Base-by-base conservation (phyloP, 2,329 filamentous ascomycete species). In the Endocalyx cinctus region DNA sequence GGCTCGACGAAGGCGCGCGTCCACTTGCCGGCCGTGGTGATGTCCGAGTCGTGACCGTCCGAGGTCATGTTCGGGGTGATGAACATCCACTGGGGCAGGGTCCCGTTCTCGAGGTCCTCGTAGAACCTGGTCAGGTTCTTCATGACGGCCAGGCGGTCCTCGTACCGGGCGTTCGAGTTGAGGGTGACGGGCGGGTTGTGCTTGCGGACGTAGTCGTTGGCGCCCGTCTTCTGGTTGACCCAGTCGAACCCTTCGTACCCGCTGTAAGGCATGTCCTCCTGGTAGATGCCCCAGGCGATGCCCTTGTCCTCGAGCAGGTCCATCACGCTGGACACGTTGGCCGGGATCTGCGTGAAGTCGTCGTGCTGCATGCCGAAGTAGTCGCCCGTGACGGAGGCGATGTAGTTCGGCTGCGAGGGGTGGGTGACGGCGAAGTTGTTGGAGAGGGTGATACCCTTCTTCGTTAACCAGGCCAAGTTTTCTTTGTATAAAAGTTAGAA, bases 191-290 rank as follows among this genome's bases (percentile, higher is more conserved):
- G 61, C 29, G 74, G 66, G 59, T 89, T 87, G 64, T 92, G 86
- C 64, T 92, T 90, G 52, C 87, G 79, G 6, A 90, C 84, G 54
- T 92, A 92, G 62, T 82, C 77, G 50, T 88, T 84, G 30, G 72
- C 70, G 18, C 74, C 72, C 3, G 72, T 84, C 46, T 75, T 41
- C 43, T 77, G 77, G 59, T 87, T 87, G 35, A 76, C 67, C 55
- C 67, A 86, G 1, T 62, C 64, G 22, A 59, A 57, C 16, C 84
- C 84, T 56, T 85, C 72, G 60, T 77, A 90, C 10, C 86, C 86
- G 3, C 76, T 69, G 59, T 79, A 87, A 3, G 86, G 86, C 69
- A 83, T 71, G 50, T 86, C 80, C 55, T 92, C 85, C 57, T 88
- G 76, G 62, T 90, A 92, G 43, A 80, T 67, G 31, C 66, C 80